Evolutionary conservation across 345 rosid species (phyloP).

Genomic region (Acer yangbiense): DNA sequence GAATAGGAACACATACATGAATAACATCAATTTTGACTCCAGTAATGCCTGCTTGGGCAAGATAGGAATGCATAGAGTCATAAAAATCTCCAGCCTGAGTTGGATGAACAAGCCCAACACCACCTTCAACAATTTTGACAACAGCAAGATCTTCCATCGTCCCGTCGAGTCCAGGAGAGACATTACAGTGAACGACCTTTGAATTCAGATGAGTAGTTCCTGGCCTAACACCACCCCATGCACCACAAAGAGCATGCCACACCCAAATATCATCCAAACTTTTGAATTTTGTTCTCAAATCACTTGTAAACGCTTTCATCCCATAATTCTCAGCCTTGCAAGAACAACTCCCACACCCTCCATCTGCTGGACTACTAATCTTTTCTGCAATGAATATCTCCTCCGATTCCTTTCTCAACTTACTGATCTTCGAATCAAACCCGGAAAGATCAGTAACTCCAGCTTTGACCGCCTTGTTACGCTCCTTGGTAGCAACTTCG

Average conservation of each 20-base stretch:
- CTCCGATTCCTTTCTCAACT: slow-evolving; percentile 50
- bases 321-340: slow-evolving; percentile 40
- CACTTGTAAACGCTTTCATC: slow-evolving; percentile 61
- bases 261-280: slow-evolving; percentile 74
- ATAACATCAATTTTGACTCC: slow-evolving; percentile 88
- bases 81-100: slow-evolving; percentile 62
- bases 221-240: slow-evolving; percentile 89
- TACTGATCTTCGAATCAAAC: slow-evolving; percentile 43
- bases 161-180: slow-evolving; percentile 61
- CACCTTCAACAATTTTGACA: slow-evolving; percentile 66
- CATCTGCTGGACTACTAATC: not conserved
- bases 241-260: slow-evolving; percentile 91
- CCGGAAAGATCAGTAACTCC: slow-evolving; percentile 36
- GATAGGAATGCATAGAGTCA: slow-evolving; percentile 83
- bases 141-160: slow-evolving; percentile 86
- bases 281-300: slow-evolving; percentile 62
- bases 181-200: slow-evolving; percentile 40
- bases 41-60: slow-evolving; percentile 63
- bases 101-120: slow-evolving; percentile 79
- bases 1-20: slow-evolving; percentile 50
- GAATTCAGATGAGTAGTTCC: slow-evolving; percentile 51
- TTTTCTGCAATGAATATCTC: slow-evolving; percentile 42
- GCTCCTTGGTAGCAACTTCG: slow-evolving; percentile 59
- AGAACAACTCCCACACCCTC: slow-evolving; percentile 23
- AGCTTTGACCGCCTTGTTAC: slow-evolving; percentile 40